Evolutionary conservation across 192 early-diverging fungal species (phyloP), one percentile per base, ranked within the genome.

Genomic region (Obelidium mucronatum): DNA sequence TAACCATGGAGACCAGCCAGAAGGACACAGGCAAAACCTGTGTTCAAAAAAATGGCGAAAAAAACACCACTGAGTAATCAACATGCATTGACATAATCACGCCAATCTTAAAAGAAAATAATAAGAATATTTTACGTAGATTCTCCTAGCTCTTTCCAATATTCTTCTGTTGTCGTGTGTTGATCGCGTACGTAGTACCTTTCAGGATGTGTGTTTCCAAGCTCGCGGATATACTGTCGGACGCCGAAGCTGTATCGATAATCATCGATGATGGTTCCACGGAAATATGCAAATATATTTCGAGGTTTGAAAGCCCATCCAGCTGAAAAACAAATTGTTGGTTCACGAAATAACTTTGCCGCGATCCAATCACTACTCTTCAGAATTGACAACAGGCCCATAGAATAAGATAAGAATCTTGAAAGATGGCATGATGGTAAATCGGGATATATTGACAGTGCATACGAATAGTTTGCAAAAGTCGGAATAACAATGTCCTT

Each of bases 21-120:
- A 69, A 0, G 79, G 79, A 37, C 79, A 80, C 1, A 80, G 70
- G 17, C 79, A 76, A 58, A 80, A 80, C 40, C 66, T 65, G 63
- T 40, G 15, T 53, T 24, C 17, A 22, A 1, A 0, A 53, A 1
- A 22, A 53, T 53, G 17, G 17, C 51, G 24, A 24, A n/a, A n/a
- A n/a, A n/a, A n/a, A n/a, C n/a, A n/a, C n/a, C n/a, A n/a, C n/a
- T n/a, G n/a, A n/a, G n/a, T n/a, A n/a, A n/a, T n/a, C n/a, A n/a
- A n/a, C n/a, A n/a, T n/a, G n/a, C n/a, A n/a, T n/a, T n/a, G n/a
- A n/a, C n/a, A n/a, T n/a, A n/a, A 60, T 51, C 58, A 15, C 58
- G 58, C 0, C n/a, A 15, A 2, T 30, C 22, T 19, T 11, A 30
- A 60, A 19, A 60, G 15, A 30, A 30, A 24, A 26, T 15, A 60